Base-by-base conservation (phyloP, 2,329 filamentous ascomycete species). In the Aspergillus hiratsukae region DNA sequence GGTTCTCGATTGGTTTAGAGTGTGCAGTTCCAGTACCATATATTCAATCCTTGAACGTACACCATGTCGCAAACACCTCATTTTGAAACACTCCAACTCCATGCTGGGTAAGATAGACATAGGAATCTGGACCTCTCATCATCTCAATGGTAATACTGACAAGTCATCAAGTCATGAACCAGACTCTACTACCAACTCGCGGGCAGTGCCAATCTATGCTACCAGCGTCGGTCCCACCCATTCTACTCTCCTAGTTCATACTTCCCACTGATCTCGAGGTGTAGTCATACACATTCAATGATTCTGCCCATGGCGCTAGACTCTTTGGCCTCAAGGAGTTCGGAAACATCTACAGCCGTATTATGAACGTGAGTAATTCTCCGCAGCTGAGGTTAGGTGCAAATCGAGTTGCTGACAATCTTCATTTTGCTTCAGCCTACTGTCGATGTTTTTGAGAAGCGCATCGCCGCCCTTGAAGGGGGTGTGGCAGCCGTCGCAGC, bases 321-420 rank as follows among this genome's bases (percentile, higher is more conserved):
- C 87, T 99, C 45, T 99, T 99, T 72, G 90, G 91, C 71, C 89
- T 99, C 75, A 95, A 97, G 80, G 91, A 97, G 78, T 89, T 90
- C 68, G 94, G 92, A 76, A 97, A 97, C 78, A 96, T 97, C 75
- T 99, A 99, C 82, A 94, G 88, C 74, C 90, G 94, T 62, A 91
- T 99, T 68, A 91, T 90, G 88, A 97, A 97, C 76, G 89, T 91
- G 69, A 70, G 84, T 76, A 14, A 56, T 21, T 56, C 52, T 3
- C 25, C 25, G 29, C 19, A 23, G 9, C 28, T 14, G 28, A 10
- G 6, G 37, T 17, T 19, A 27, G 29, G 21, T 27, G 3, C 9
- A 5, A 41, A 14, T n/a, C 27, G 29, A 41, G 8, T 40, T 21
- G 19, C 37, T 45, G 17, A 51, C 29, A 31, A n/a, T 9, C 6